Evolutionary conservation across 2,329 filamentous ascomycete species (phyloP), one percentile per base, ranked within the genome.

Genomic region (Aureobasidium pullulans): DNA sequence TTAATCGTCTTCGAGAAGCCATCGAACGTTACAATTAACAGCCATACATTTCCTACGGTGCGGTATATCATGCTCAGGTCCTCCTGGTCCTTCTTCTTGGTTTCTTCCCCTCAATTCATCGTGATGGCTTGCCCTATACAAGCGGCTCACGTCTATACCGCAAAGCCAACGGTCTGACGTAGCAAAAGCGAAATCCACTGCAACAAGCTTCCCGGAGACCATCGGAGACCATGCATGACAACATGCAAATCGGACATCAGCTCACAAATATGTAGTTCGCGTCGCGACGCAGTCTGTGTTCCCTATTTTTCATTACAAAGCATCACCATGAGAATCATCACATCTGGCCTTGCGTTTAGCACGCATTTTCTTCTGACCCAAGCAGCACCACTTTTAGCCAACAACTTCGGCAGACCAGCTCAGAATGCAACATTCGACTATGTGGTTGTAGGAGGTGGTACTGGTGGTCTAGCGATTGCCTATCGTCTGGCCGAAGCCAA

Each of bases 341-440:
- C 23, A 23, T 23, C 34, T 16, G 31, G 29, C 16, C 29, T 49
- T 8, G 46, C 46, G 8, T 23, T 49, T 11, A 36, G 46, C 46
- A 36, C 31, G 3, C 46, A 49, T 19, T 31, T 49, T 11, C 31
- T 49, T 11, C 31, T 49, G 11, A 13, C 31, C 11, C 29, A 49
- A 36, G 16, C 29, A 11, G 46, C 31, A 49, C 46, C 46, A 13
- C 46, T 49, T 19, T n/a, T 31, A 23, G 46, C 48, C 34, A 52
- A 52, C 19, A 13, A 40, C 3, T 57, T 47, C 32, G 53, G 48
- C 19, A 52, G 19, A 31, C 40, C 53, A 36, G 53, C 28, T 6
- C 39, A 52, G 7, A 52, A 57, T 60, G 64, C 62, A 31, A 64
- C 62, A 6, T 67, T 59, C 57, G 65, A 67, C 57, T 66, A 67